Conservation (phyloP, 129 eudicot genomes). For the Saposhnikovia divaricata region DNA sequence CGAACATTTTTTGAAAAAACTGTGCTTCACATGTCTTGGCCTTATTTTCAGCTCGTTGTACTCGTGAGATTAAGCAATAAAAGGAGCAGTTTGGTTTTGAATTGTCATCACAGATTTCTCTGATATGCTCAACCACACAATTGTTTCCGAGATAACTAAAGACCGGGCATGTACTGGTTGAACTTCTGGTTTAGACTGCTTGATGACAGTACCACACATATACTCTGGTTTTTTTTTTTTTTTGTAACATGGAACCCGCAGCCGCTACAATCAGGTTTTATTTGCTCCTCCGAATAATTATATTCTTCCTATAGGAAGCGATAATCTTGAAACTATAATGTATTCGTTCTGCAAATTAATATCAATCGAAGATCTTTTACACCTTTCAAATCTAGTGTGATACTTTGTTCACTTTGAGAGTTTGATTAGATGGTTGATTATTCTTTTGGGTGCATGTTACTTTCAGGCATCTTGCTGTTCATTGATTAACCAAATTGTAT, state of each 20-base stretch:
- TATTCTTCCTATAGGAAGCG: background rate
- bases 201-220: background rate
- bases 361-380: background rate
- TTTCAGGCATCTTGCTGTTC: background rate
- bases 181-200: background rate
- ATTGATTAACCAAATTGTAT: background rate
- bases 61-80: background rate
- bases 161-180: background rate
- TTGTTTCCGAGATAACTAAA: background rate
- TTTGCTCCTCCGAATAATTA: background rate
- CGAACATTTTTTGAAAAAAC: background rate
- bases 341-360: background rate
- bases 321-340: background rate
- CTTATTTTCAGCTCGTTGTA: background rate
- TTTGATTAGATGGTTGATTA: background rate
- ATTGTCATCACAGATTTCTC: background rate
- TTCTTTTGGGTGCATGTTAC: constrained; percentile 8
- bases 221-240: background rate
- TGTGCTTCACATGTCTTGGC: background rate
- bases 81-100: background rate
- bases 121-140: background rate
- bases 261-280: background rate
- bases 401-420: background rate
- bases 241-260: no score
- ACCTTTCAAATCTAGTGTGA: background rate